Conservation (phyloP, 805 yeast genomes). For the Spathaspora arborariae region DNA sequence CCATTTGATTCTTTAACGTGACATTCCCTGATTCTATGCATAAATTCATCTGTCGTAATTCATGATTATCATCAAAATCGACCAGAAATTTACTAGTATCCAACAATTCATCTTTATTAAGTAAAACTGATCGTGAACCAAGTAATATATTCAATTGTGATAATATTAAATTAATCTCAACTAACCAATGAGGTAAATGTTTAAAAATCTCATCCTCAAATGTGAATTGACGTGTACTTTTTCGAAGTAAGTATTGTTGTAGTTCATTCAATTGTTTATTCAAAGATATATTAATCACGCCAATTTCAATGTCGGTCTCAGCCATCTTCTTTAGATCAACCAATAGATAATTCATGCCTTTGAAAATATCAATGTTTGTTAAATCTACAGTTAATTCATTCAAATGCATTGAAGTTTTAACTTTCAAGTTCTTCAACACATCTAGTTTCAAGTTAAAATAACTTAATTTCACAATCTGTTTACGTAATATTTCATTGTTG, state of each 20-base stretch:
- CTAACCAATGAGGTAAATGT: slow-evolving; percentile 32
- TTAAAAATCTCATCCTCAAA: slow-evolving; percentile 16
- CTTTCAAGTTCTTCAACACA: slow-evolving; percentile 25
- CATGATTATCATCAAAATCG: slow-evolving; percentile 16
- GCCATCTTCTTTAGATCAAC: slow-evolving; percentile 20
- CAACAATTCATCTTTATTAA: slow-evolving; percentile 20
- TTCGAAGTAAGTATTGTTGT: neutral
- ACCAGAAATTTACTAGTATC: slow-evolving; percentile 11
- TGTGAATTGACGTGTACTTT: neutral
- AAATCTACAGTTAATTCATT: slow-evolving; percentile 22
- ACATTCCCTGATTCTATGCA: slow-evolving; percentile 2
- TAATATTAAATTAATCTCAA: slow-evolving; percentile 18
- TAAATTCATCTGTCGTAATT: slow-evolving; percentile 16
- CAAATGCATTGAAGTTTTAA: slow-evolving; percentile 18
- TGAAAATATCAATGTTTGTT: slow-evolving; percentile 25
- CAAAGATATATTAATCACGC: slow-evolving; percentile 24
- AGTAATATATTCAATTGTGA: slow-evolving; percentile 17
- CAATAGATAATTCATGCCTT: slow-evolving; percentile 30
- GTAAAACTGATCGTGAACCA: slow-evolving; percentile 38
- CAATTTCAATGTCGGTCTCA: slow-evolving; percentile 21
- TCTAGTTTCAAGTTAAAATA: slow-evolving; percentile 13
- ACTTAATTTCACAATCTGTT: slow-evolving; percentile 15
- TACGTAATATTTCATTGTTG: slow-evolving; percentile 21
- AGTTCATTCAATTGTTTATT: slow-evolving; percentile 19
- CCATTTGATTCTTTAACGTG: slow-evolving; percentile 8